Evolutionary conservation across 2,329 filamentous ascomycete species (phyloP).

Genomic region (Fusarium neocosmosporiellum): DNA sequence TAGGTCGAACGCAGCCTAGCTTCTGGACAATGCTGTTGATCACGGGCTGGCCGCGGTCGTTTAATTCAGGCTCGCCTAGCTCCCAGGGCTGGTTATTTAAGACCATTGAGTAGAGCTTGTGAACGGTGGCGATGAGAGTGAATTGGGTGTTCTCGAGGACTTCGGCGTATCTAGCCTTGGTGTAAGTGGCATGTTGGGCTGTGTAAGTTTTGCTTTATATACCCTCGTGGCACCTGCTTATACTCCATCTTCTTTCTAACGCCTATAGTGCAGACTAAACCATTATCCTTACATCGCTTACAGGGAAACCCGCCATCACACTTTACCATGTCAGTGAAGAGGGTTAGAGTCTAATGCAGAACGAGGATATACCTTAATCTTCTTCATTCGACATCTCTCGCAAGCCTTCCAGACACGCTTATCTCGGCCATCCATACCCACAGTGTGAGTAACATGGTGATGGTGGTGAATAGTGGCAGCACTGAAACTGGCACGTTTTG

Average conservation of each 20-base stretch:
- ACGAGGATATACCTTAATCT: slow-evolving; percentile 66
- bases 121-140: slow-evolving; percentile 70
- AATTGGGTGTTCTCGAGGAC: slow-evolving; percentile 73
- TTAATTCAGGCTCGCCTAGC: slow-evolving; percentile 70
- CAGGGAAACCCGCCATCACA: slow-evolving; percentile 74
- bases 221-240: slow-evolving; percentile 72
- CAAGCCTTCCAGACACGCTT: slow-evolving; percentile 75
- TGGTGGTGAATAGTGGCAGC: slow-evolving; percentile 47
- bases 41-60: slow-evolving; percentile 69
- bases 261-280: slow-evolving; percentile 70
- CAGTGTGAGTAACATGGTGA: slow-evolving; percentile 44
- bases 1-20: slow-evolving; percentile 71
- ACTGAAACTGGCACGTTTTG: background rate
- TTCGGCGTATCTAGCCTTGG: slow-evolving; percentile 65
- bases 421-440: slow-evolving; percentile 63
- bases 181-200: slow-evolving; percentile 19
- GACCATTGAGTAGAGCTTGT: slow-evolving; percentile 73
- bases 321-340: slow-evolving; percentile 47
- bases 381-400: slow-evolving; percentile 74
- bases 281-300: slow-evolving; percentile 73
- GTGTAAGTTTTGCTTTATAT: too few species aligned
- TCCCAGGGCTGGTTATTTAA: slow-evolving; percentile 67
- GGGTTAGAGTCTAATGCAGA: slow-evolving; percentile 5
- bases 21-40: slow-evolving; percentile 73
- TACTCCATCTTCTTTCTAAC: slow-evolving; percentile 73